Base-by-base conservation (phyloP, 805 yeast genomes). In the Candida ovalis region DNA sequence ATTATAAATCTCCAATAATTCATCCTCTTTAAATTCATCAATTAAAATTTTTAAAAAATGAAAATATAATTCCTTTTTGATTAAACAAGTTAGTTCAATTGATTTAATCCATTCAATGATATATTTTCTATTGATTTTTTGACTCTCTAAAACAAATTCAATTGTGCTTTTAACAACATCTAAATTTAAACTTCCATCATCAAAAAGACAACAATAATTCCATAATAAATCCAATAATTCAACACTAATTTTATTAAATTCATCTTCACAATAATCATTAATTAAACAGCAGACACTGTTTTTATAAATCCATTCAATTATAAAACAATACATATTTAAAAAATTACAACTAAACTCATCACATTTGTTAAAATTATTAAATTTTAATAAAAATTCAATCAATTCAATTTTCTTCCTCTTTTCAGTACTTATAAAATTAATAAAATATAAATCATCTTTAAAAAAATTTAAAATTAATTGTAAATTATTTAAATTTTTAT, bases 91-190 rank as follows among this genome's bases (percentile, higher is more conserved):
- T 5, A 54, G 59, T 40, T 53, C 56, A 21, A 47, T 46, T 25
- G 39, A 36, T 18, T 27, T 48, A 35, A 53, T 33, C 59, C 59
- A 55, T 25, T 47, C 52, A 15, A 45, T 41, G 13, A 47, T 46
- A n/a, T 17, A 17, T 21, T 21, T n/a, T 28, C 28, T 47, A 24
- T 45, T 39, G n/a, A 42, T 45, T 1, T 35, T 40, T 1, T 52
- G 46, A 6, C 48, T 40, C 2, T 56, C 49, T 24, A 51, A 51
- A 9, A 55, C 40, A 9, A 53, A 43, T 25, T 49, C 49, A 18
- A 50, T 36, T 5, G 56, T 52, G 27, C 42, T 46, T 3, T 43
- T 37, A 7, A 55, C 30, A 15, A 33, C 13, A 3, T 32, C 38
- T 4, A 39, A 15, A 24, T 12, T 9, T 6, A 5, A 3, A 24